Base-by-base conservation (phyloP, 2,329 filamentous ascomycete genomes). In the Trichocomaceae sp. region DNA sequence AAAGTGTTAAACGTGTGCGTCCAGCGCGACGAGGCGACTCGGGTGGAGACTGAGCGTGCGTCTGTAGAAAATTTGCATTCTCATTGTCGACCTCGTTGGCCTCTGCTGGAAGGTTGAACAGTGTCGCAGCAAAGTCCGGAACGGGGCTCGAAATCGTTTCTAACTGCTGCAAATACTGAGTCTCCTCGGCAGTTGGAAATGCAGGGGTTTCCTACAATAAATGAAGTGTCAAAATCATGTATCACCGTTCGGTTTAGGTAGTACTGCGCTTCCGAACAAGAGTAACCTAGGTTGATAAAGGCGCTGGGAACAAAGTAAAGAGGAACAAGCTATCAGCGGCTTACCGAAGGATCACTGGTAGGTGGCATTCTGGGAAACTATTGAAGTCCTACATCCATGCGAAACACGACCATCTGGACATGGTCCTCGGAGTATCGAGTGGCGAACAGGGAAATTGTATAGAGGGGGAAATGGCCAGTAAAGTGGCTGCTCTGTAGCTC, bases 21-120 rank as follows among this genome's bases (percentile, higher is more conserved):
- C 66, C 67, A 48, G 66, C 62, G 44, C 67, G 68, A 58, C 62
- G 66, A 57, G 66, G 62, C 37, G 57, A 63, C 52, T 62, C 67
- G 50, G 62, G 63, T 46, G 62, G 63, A 10, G 61, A 65, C 54
- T 59, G 63, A 49, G 64, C 57, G 53, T 66, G 67, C 53, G 68
- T 72, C 52, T 79, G 75, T 52, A 82, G 69, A 59, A 80, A 79
- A 64, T 67, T 75, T 60, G 78, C 67, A 66, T 79, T 80, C 58
- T 76, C 77, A 63, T 76, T 67, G 50, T 75, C 67, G 54, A 69
- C 72, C 58, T 74, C 72, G 60, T 78, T 72, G 55, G 61, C 62
- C 61, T 73, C 74, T 42, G 69, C 26, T 29, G 54, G 69, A 55
- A 70, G 69, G 19, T 71, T 76, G 58, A 73, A 74, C 44, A 79